Evolutionary conservation across 1,284 basidiomycete genomes (phyloP), one percentile per base, ranked within the genome.

Genomic region (Cryptococcus sp.): DNA sequence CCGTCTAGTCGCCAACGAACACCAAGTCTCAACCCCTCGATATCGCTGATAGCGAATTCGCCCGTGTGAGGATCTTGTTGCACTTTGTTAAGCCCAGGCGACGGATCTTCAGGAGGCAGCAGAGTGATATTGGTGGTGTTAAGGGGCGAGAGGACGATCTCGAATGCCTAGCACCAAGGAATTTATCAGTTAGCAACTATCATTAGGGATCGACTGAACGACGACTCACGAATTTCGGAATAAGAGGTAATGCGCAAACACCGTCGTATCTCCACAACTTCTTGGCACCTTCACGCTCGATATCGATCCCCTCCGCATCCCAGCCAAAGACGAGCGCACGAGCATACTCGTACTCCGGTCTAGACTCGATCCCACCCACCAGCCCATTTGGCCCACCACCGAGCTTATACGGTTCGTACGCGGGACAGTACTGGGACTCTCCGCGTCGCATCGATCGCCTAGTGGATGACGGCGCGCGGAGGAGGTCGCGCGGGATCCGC

Each of bases 1-100:
- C 88, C 88, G 68, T 93, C 91, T 50, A 92, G 74, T 23, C 89
- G 83, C 68, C 85, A 87, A 22, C 90, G 86, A 20, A 93, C 86
- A 58, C 86, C 85, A 1, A 87, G 83, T 27, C 88, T 83, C 48
- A 94, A 82, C 2, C 91, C 91, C 1, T 86, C 83, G 8, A 91
- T 82, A 71, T 92, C 88, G 49, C 86, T 82, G 27, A 94, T 78
- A 54, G 91, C 79, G 52, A 70, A 72, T 72, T 86, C 90, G 3
- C 91, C 92, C 66, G 89, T 85, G 10, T 17, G 7, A 0, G 81
- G 67, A 25, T 87, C 82, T 50, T 82, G 76, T 19, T 81, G 80
- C 15, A 93, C 77, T 72, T 93, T 93, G 35, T 84, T 76, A 2
- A 81, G 69, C 58, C 83, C 84, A 1, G 91, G 90, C 61, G 85